Percentiles rank a stretch among this genome's conserved stretches.
Conservation (phyloP, 176 grass and related monocot genomes). For the Paspalum notatum region DNA sequence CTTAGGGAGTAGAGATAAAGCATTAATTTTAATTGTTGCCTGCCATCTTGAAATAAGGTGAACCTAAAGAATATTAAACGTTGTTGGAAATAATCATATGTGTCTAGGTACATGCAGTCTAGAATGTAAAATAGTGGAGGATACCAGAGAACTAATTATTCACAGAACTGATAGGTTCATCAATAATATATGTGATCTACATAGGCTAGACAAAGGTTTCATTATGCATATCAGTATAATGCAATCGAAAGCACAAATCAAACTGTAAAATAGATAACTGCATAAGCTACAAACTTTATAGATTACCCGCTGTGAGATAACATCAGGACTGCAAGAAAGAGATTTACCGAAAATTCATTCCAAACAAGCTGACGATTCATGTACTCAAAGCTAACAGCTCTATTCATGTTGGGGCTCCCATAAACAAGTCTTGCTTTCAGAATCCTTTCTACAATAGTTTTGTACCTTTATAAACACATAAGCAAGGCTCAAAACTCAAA, state of each 20-base stretch:
- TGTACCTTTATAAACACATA: conserved; percentile 79
- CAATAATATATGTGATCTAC: conserved; percentile 10
- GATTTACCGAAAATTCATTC: conserved; percentile 97
- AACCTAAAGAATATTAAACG: background rate
- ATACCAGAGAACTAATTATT: background rate
- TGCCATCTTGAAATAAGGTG: background rate
- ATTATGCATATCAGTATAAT: background rate
- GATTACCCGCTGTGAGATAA: conserved; percentile 25
- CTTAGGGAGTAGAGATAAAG: background rate
- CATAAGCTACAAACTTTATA: conserved; percentile 8
- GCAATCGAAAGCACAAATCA: background rate
- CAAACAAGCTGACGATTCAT: conserved; percentile 99
- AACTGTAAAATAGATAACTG: conserved; percentile 7
- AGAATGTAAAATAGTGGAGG: background rate
- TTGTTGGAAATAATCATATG: too few relatives aligned
- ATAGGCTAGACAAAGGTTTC: conserved; percentile 13
- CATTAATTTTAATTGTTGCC: background rate
- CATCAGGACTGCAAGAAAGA: conserved; percentile 27
- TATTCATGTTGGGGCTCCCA: conserved; percentile 93
- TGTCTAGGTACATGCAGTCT: background rate
- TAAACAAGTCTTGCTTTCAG: conserved; percentile 97
- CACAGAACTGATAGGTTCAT: background rate
- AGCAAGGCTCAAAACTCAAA: conserved; percentile 33
- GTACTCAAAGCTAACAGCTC: conserved; percentile 98
- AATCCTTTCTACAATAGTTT: conserved; percentile 90